Percentiles rank a stretch among this genome's conserved stretches.
Conservation (phyloP, 108 stramenopile genomes). For the Skeletonema menzelii region DNA sequence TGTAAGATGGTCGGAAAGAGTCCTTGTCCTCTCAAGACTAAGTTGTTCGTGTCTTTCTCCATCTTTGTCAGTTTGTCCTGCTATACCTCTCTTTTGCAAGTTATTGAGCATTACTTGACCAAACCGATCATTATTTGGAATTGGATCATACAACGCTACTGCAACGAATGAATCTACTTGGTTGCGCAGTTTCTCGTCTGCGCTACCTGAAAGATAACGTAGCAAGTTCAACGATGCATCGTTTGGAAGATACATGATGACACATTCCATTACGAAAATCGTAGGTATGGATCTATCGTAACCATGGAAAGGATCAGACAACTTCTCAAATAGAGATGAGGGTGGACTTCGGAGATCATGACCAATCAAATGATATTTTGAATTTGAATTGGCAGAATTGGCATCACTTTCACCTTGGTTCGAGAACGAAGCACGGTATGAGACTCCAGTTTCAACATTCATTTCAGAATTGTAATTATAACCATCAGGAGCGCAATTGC, state of each 20-base stretch:
- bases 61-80: constrained; percentile 18
- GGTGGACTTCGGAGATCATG: constrained; percentile 64
- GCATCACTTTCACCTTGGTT: background rate
- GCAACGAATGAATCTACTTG: constrained; percentile 26
- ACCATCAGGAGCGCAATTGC: constrained; percentile 24
- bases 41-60: constrained; percentile 10
- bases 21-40: constrained; percentile 53
- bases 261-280: constrained; percentile 78
- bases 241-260: constrained; percentile 82
- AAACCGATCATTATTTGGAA: constrained; percentile 63
- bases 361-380: constrained; percentile 51
- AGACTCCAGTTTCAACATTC: constrained; percentile 9
- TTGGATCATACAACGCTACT: constrained; percentile 73
- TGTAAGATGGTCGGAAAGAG: constrained; percentile 58
- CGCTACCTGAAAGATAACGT: constrained; percentile 9
- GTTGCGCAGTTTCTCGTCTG: background rate
- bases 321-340: constrained; percentile 43
- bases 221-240: constrained; percentile 38
- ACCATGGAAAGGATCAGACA: constrained; percentile 42
- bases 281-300: constrained; percentile 52
- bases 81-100: constrained; percentile 58
- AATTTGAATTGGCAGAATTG: no score
- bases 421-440: constrained; percentile 14
- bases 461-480: constrained; percentile 13
- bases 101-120: constrained; percentile 80